These are phyloP conservation scores for Casuarina glauca DNA, from an alignment of 306 rosid species.

Conservation along the genomic window DNA sequence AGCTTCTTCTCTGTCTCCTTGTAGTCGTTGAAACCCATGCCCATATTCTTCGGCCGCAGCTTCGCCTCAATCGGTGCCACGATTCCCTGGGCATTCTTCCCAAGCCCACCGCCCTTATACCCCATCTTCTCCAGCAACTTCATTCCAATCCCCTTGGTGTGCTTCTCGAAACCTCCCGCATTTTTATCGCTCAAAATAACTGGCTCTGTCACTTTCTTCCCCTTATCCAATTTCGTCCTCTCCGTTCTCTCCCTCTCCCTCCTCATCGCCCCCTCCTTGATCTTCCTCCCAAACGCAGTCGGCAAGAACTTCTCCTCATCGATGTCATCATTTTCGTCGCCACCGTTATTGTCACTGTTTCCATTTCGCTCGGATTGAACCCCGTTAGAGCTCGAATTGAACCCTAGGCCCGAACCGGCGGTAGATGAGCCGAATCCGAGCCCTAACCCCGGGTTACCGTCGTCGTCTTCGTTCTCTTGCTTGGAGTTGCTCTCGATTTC, in stretches of 20 bases:
- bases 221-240: constrained; percentile 52
- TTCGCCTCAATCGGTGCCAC: constrained; percentile 70
- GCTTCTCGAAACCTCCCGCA: constrained; percentile 75
- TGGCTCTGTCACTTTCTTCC: constrained; percentile 35
- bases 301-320: constrained; percentile 50
- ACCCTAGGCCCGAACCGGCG: constrained; percentile 57
- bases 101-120: constrained; percentile 94
- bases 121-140: constrained; percentile 89
- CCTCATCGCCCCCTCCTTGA: constrained; percentile 79
- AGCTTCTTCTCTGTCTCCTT: constrained; percentile 40
- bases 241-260: constrained; percentile 57
- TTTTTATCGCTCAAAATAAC: constrained; percentile 24
- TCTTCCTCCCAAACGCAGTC: constrained; percentile 74
- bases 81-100: constrained; percentile 86
- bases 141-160: constrained; percentile 83
- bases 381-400: constrained; percentile 20
- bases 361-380: not conserved
- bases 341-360: constrained; percentile 36
- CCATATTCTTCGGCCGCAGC: constrained; percentile 79
- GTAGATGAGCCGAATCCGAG: constrained; percentile 53
- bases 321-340: constrained; percentile 26
- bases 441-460: constrained; percentile 47
- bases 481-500: constrained; percentile 48
- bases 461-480: constrained; percentile 35
- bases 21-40: constrained; percentile 76